A percentile compares a stretch with the other conserved stretches of the same genome.
phyloP scores from a whole-genome alignment of 768 basidiomycete species.

The Chlorophyllum brunneum region DNA sequence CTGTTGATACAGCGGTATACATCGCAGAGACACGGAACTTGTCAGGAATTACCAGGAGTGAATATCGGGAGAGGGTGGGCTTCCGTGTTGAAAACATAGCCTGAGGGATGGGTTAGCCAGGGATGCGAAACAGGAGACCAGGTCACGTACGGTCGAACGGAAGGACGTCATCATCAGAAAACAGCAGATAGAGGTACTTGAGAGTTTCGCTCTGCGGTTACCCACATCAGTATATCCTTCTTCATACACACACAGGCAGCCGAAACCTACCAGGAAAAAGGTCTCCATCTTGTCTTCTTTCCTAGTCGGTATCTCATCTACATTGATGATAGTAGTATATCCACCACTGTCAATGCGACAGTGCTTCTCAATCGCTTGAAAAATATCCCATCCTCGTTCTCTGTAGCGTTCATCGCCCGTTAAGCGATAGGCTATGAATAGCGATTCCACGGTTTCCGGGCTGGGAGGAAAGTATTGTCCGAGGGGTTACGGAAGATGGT shows the following conservation, averaged over 20 bases:
- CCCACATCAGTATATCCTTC: background rate
- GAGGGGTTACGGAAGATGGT: background rate
- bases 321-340: constrained; percentile 80
- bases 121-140: background rate
- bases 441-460: constrained; percentile 92
- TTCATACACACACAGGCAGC: background rate
- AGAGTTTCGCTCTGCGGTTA: constrained; percentile 72
- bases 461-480: constrained; percentile 27
- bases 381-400: constrained; percentile 83
- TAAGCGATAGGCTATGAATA: constrained; percentile 88
- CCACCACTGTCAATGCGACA: constrained; percentile 77
- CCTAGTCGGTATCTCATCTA: constrained; percentile 66
- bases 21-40: background rate
- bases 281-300: constrained; percentile 94
- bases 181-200: constrained; percentile 89
- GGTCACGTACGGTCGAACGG: constrained; percentile 64
- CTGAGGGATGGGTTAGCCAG: constrained; percentile 29
- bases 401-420: constrained; percentile 84
- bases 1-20: background rate
- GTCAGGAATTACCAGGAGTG: too few species aligned
- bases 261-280: constrained; percentile 73
- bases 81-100: constrained; percentile 93
- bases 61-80: constrained; percentile 63
- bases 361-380: constrained; percentile 83
- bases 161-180: constrained; percentile 68